Conservation (phyloP, 2,329 filamentous ascomycete species). For the Colletotrichum sp. region DNA sequence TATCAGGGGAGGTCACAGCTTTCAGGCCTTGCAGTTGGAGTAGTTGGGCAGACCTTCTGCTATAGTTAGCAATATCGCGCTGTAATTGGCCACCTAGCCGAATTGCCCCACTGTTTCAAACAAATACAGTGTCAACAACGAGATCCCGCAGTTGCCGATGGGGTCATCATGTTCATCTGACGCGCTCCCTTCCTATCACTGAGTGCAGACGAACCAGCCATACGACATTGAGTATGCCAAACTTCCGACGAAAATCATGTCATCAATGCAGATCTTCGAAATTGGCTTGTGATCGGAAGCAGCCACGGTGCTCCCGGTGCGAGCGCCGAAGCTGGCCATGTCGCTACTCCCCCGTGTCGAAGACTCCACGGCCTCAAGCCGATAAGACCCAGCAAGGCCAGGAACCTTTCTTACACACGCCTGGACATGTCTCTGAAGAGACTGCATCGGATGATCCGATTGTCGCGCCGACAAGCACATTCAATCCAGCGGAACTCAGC, state of each 20-base stretch:
- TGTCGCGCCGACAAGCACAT: neutral
- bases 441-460: neutral
- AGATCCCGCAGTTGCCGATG: neutral
- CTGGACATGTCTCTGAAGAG: neutral
- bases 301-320: neutral
- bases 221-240: neutral
- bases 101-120: neutral
- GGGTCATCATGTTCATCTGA: neutral
- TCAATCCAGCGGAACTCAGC: neutral
- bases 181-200: neutral
- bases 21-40: neutral
- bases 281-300: neutral
- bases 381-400: neutral
- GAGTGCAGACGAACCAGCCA: neutral
- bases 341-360: neutral
- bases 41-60: neutral
- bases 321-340: neutral
- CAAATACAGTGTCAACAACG: neutral
- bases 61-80: neutral
- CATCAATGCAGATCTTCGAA: neutral
- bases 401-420: neutral
- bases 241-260: neutral
- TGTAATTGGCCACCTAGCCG: neutral
- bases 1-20: neutral
- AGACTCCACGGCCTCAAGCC: rapidly evolving